Evolutionary conservation across 495 filamentous ascomycete species (phyloP).

Genomic region (Trichoderma asperelloides): DNA sequence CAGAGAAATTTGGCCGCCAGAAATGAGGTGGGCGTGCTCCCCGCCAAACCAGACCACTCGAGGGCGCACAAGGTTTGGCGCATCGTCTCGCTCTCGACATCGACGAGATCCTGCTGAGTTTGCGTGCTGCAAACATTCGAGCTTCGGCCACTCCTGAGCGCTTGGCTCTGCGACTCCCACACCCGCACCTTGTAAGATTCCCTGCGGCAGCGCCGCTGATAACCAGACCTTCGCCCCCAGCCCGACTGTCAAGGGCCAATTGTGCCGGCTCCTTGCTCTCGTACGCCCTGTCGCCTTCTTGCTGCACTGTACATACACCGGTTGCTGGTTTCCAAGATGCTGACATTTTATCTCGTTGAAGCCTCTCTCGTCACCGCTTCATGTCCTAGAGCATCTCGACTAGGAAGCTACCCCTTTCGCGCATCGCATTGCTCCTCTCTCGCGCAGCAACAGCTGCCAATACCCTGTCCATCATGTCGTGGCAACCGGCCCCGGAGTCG

Average conservation of each 20-base stretch:
- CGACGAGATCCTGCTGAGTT: background rate
- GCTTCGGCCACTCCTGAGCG: background rate
- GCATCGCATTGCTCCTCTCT: background rate
- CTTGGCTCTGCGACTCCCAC: background rate
- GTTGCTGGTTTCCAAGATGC: background rate
- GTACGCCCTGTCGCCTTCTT: background rate
- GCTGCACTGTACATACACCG: background rate
- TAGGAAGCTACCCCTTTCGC: background rate
- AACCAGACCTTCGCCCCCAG: background rate
- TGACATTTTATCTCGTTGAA: background rate
- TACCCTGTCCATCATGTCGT: constrained; percentile 56
- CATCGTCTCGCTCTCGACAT: background rate
- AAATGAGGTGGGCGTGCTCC: constrained; percentile 5
- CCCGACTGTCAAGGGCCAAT: background rate
- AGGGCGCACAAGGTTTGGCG: constrained; percentile 8
- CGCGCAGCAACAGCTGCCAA: constrained; percentile 8
- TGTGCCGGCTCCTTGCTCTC: background rate
- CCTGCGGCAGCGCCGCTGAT: background rate
- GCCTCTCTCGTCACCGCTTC: background rate
- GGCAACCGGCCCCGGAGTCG: constrained; percentile 84
- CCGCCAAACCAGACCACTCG: background rate
- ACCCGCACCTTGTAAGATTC: background rate
- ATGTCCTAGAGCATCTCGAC: background rate
- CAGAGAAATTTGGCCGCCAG: constrained; percentile 3
- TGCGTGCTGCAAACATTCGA: constrained; percentile 1